A percentile compares a stretch with the other conserved stretches of the same genome.
phyloP scores from a whole-genome alignment of 73 alveolate genomes.

The Blepharisma stoltei region DNA sequence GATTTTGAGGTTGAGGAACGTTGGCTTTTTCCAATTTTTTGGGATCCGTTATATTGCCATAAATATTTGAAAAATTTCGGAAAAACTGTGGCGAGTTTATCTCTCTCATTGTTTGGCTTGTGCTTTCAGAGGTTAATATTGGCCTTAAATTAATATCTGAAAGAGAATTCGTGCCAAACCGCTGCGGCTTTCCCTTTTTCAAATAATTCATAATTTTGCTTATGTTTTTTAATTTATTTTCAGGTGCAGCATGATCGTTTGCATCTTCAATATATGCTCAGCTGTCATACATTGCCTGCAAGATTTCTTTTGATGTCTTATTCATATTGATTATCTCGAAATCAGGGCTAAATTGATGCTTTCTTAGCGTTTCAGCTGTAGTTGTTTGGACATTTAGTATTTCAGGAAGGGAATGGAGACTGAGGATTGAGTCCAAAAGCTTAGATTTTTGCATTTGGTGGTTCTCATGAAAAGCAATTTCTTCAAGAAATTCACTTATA shows the following conservation, averaged over 20 bases:
- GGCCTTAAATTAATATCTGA: background rate
- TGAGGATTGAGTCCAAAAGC: background rate
- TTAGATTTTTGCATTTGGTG: background rate
- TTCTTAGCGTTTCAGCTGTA: background rate
- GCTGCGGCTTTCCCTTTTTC: background rate
- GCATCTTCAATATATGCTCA: background rate
- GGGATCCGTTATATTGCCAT: background rate
- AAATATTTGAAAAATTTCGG: constrained; percentile 17
- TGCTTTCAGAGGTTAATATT: background rate
- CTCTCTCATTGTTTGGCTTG: background rate
- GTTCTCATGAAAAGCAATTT: constrained; percentile 1
- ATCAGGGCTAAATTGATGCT: background rate
- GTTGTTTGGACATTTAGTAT: background rate
- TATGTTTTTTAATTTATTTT: background rate
- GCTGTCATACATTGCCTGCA: background rate
- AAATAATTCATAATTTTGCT: background rate
- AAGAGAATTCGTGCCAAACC: background rate
- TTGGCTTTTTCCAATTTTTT: background rate
- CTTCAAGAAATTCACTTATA: constrained; percentile 15
- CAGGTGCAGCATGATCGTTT: background rate
- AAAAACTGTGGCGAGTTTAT: background rate
- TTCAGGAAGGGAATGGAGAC: background rate
- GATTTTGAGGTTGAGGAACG: background rate
- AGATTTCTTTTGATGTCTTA: background rate
- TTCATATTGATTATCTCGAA: background rate